Conservation (phyloP, 352 stramenopile genomes). For the Pythium diclinum region DNA sequence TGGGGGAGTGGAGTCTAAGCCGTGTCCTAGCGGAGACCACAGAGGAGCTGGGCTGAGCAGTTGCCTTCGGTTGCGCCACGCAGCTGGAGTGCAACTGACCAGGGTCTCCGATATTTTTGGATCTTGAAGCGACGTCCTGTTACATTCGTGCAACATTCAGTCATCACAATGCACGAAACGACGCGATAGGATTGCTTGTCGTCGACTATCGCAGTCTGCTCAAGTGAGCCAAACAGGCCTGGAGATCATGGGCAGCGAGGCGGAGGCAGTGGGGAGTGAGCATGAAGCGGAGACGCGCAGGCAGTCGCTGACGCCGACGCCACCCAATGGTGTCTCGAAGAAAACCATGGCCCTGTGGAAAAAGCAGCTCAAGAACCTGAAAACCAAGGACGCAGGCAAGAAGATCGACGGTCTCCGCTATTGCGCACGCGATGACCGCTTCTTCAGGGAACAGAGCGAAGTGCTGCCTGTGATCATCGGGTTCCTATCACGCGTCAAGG, state of each 20-base stretch:
- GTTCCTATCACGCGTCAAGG: slow-evolving; percentile 52
- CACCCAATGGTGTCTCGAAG: slow-evolving; percentile 18
- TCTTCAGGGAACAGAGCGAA: slow-evolving; percentile 51
- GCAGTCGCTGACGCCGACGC: not conserved
- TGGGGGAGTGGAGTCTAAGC: not conserved
- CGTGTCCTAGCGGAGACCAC: not conserved
- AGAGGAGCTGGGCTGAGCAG: not conserved
- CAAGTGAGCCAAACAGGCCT: too few relatives aligned
- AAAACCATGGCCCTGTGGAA: slow-evolving; percentile 36
- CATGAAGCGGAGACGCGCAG: not conserved
- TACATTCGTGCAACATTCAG: slow-evolving; percentile 8
- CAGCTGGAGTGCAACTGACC: not conserved
- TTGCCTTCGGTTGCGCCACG: not conserved
- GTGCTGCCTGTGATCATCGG: slow-evolving; percentile 49
- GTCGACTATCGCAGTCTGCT: not conserved
- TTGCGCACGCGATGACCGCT: slow-evolving; percentile 47
- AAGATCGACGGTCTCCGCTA: slow-evolving; percentile 57
- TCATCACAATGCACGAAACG: slow-evolving; percentile 1
- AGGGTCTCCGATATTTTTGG: slow-evolving; percentile 6
- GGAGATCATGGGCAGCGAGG: not conserved
- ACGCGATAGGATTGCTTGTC: not conserved
- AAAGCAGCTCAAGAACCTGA: slow-evolving; percentile 58
- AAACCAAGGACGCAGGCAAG: slow-evolving; percentile 62
- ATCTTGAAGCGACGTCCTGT: not conserved
- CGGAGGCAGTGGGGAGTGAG: not conserved